Evolutionary conservation across 23 red algal genomes (phyloP).

Genomic region (Porphyridium purpureum): DNA sequence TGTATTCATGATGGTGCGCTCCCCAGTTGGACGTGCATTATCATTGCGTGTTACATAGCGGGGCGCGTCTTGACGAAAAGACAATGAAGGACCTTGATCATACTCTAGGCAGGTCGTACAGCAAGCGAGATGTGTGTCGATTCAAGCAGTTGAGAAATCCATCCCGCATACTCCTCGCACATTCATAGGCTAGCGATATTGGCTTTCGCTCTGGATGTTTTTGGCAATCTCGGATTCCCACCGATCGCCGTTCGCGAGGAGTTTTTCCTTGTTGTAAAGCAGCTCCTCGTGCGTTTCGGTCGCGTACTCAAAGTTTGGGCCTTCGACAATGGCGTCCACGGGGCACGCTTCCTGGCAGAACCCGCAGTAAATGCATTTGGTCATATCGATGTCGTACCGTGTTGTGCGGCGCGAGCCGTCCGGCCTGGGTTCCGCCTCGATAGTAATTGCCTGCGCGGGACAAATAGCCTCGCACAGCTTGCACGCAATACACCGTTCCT

Average conservation of each 20-base stretch:
- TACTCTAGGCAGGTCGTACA: no score
- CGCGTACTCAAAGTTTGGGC: conserved; percentile 88
- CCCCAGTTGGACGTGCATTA: no score
- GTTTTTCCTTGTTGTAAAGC: conserved; percentile 97
- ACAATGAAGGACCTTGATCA: no score
- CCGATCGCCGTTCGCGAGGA: conserved; percentile 91
- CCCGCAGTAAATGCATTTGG: conserved; percentile 99
- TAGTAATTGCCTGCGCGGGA: conserved; percentile 96
- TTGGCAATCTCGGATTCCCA: conserved; percentile 93
- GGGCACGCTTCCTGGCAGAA: conserved; percentile 98
- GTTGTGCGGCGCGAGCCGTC: conserved; percentile 96
- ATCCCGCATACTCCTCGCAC: background rate
- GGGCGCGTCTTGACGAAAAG: no score
- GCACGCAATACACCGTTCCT: conserved; percentile 98
- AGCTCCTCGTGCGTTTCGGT: conserved; percentile 98
- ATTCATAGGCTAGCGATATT: conserved; percentile 95
- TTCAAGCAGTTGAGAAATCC: no score
- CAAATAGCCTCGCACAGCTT: conserved; percentile 94
- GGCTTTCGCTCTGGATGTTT: conserved; percentile 64
- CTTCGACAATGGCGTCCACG: conserved; percentile 97
- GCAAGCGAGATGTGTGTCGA: no score
- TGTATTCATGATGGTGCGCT: no score
- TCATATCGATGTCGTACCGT: conserved; percentile 98
- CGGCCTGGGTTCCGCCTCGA: conserved; percentile 95
- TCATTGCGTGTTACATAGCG: no score